These are phyloP conservation scores for Phytomonas sp. DNA, from an alignment of 208 protist species.

Conservation along the genomic window DNA sequence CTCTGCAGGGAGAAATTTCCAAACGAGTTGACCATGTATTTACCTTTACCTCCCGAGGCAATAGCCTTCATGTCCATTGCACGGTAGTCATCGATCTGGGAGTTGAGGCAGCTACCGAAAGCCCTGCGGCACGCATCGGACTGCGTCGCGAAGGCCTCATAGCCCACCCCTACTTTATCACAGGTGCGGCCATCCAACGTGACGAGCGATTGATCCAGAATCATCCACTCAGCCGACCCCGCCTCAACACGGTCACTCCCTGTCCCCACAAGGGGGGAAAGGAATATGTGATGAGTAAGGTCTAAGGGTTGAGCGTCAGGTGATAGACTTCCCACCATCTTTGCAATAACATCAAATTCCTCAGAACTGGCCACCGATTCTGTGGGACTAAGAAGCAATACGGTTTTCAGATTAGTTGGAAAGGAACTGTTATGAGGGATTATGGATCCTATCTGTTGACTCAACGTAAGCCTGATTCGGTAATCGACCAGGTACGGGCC, in stretches of 20 bases:
- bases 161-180: constrained; percentile 87
- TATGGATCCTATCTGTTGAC: background rate
- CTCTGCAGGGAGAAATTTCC: constrained; percentile 36
- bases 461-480: constrained; percentile 45
- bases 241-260: constrained; percentile 31
- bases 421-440: background rate
- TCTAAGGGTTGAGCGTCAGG: constrained; percentile 42
- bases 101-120: constrained; percentile 63
- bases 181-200: constrained; percentile 68
- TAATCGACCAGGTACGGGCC: constrained; percentile 49
- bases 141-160: constrained; percentile 77
- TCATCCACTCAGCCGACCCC: constrained; percentile 64
- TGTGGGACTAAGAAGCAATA: constrained; percentile 49
- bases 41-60: constrained; percentile 20
- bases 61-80: constrained; percentile 33
- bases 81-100: constrained; percentile 79
- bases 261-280: constrained; percentile 37
- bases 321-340: constrained; percentile 66
- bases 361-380: constrained; percentile 20
- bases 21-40: constrained; percentile 59
- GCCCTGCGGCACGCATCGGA: constrained; percentile 48
- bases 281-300: constrained; percentile 62
- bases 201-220: constrained; percentile 54
- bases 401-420: constrained; percentile 9
- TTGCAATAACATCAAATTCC: constrained; percentile 35